These are phyloP conservation scores for Dothistroma pini DNA, from an alignment of 2,329 filamentous ascomycete species.

Conservation along the genomic window DNA sequence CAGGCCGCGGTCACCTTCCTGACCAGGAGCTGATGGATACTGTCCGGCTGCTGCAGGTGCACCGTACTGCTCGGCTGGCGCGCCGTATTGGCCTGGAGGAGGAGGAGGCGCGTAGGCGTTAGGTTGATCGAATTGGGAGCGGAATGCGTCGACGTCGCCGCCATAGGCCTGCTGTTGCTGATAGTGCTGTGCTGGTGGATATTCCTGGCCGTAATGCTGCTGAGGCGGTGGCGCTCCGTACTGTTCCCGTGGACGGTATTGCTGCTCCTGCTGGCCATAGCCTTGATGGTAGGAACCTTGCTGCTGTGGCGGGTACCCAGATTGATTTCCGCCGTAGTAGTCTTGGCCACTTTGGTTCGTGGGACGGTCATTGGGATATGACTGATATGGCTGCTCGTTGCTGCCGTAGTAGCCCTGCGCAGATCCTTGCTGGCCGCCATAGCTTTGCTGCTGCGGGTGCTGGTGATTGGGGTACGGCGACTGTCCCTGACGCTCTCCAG, in stretches of 20 bases:
- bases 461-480: slow-evolving; percentile 4
- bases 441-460: slow-evolving; percentile 10
- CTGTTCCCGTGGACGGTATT: slow-evolving; percentile 9
- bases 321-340: slow-evolving; percentile 9
- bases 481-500: slow-evolving; percentile 10
- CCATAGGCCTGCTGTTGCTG: slow-evolving; percentile 23
- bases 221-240: slow-evolving; percentile 9
- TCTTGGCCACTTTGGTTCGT: slow-evolving; percentile 4
- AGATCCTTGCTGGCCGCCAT: slow-evolving; percentile 18
- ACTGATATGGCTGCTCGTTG: slow-evolving; percentile 30
- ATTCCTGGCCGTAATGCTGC: slow-evolving; percentile 13
- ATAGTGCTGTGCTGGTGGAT: slow-evolving; percentile 16
- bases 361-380: slow-evolving; percentile 23
- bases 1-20: slow-evolving; percentile 53
- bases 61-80: slow-evolving; percentile 1
- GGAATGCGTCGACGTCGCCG: slow-evolving; percentile 20
- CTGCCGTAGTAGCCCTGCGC: slow-evolving; percentile 30
- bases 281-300: slow-evolving; percentile 8
- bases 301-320: slow-evolving; percentile 17
- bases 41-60: slow-evolving; percentile 10
- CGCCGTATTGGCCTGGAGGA: slow-evolving; percentile 13
- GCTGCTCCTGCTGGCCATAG: slow-evolving; percentile 17
- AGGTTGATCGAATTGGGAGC: slow-evolving; percentile 21
- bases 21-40: slow-evolving; percentile 10
- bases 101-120: slow-evolving; percentile 11